Evolutionary conservation across 805 yeast species (phyloP).

Genomic region (Starmerella bombi): DNA sequence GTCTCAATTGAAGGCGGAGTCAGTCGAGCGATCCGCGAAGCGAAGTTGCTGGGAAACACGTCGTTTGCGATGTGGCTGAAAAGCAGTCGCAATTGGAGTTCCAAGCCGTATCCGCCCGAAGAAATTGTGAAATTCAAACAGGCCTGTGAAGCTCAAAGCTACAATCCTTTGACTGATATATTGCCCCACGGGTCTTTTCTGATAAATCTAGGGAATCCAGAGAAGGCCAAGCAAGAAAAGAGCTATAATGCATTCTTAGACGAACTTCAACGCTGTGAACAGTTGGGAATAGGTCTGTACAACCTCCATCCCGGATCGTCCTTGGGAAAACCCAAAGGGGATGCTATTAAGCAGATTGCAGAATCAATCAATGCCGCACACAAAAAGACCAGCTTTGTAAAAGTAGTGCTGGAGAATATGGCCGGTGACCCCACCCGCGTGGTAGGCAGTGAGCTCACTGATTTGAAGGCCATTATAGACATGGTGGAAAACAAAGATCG

Average conservation of each 20-base stretch:
- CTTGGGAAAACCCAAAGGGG: conserved; percentile 52
- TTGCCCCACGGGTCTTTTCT: conserved; percentile 93
- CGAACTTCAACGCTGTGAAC: conserved; percentile 78
- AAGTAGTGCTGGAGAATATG: conserved; percentile 89
- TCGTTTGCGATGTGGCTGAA: conserved; percentile 84
- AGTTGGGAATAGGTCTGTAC: conserved; percentile 67
- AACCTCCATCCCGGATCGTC: conserved; percentile 86
- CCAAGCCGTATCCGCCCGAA: conserved; percentile 56
- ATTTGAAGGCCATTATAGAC: conserved; percentile 59
- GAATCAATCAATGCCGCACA: conserved; percentile 68
- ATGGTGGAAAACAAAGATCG: conserved; percentile 66
- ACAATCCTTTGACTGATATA: conserved; percentile 38
- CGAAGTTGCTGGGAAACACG: conserved; percentile 48
- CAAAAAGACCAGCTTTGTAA: conserved; percentile 59
- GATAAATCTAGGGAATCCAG: conserved; percentile 87
- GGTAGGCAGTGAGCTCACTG: conserved; percentile 71
- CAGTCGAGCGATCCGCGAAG: conserved; percentile 51
- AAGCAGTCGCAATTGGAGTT: conserved; percentile 82
- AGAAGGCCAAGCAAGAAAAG: conserved; percentile 58
- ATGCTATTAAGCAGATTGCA: conserved; percentile 59
- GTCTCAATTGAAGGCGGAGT: conserved; percentile 72
- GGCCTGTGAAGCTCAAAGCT: conserved; percentile 49
- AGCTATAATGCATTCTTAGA: conserved; percentile 70
- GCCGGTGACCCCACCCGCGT: conserved; percentile 83
- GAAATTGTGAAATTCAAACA: conserved; percentile 55